phyloP scores from a whole-genome alignment of 2,329 filamentous ascomycete genomes.

The Fusarium vanettenii region DNA sequence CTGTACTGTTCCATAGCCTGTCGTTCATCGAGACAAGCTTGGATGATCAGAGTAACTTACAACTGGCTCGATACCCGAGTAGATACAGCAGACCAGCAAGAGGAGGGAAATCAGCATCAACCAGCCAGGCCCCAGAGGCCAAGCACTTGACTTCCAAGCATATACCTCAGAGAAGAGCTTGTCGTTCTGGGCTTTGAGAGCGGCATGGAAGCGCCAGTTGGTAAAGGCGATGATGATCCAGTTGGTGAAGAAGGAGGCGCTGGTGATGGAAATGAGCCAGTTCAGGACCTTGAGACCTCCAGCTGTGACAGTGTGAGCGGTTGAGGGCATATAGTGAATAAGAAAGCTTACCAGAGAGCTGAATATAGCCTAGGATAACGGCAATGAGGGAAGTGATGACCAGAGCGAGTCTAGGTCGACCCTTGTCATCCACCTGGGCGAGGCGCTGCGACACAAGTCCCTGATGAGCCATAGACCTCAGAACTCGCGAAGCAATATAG shows the following conservation, averaged over 20 bases:
- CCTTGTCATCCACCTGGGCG: slow-evolving; percentile 17
- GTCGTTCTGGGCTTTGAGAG: slow-evolving; percentile 23
- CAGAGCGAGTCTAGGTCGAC: slow-evolving; percentile 18
- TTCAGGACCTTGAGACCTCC: slow-evolving; percentile 24
- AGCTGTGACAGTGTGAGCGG: background rate
- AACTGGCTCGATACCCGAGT: slow-evolving; percentile 5
- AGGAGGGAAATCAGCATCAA: slow-evolving; percentile 19
- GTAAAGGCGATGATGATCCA: slow-evolving; percentile 35
- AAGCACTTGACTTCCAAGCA: slow-evolving; percentile 22
- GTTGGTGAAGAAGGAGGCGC: slow-evolving; percentile 32
- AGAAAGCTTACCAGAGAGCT: slow-evolving; percentile 7
- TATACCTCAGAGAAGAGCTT: slow-evolving; percentile 25
- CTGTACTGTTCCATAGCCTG: background rate
- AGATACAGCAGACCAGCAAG: slow-evolving; percentile 21
- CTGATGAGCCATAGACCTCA: slow-evolving; percentile 31
- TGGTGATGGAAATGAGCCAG: slow-evolving; percentile 33
- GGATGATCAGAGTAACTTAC: slow-evolving; percentile 2
- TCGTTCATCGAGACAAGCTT: background rate
- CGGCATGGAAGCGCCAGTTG: slow-evolving; percentile 28
- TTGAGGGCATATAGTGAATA: accelerated
- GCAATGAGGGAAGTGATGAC: slow-evolving; percentile 9
- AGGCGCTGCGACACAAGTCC: slow-evolving; percentile 4
- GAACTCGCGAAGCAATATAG: slow-evolving; percentile 25
- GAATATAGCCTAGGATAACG: slow-evolving; percentile 22
- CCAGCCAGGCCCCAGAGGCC: slow-evolving; percentile 18